Base-by-base conservation (phyloP, 2,329 filamentous ascomycete genomes). In the Fusarium sp. region DNA sequence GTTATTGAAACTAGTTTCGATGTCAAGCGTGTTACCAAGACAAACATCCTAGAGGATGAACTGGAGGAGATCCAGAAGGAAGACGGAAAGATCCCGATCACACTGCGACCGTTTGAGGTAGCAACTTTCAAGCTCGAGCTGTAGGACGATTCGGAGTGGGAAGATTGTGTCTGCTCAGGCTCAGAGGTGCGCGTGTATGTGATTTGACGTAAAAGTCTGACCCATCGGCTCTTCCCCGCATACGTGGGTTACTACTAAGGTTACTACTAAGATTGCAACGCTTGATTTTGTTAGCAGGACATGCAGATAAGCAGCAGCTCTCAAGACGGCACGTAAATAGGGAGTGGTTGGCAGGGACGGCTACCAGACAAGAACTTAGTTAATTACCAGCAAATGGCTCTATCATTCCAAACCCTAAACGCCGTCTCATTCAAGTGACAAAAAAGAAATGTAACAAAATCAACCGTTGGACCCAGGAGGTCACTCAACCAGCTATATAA, bases 21-120 rank as follows among this genome's bases (percentile, higher is more conserved):
- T 32, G 90, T 98, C 33, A 92, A 91, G 85, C 91, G 89, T 76
- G 94, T 93, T 37, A 92, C 88, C 83, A 97, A 94, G 87, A 92
- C 91, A 46, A 98, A 97, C 83, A 81, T 97, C 70, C 84, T 99
- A 37, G 96, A 99, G 81, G 96, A 99, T 81, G 93, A 97, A 77
- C 82, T 91, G 62, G 91, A 94, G 73, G 90, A 91, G 79, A 77
- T 94, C 65, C 81, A 87, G 60, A 69, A 92, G 47, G 54, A 82
- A 19, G 79, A 84, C 42, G 70, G 86, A 85, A 70, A 84, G 75
- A 88, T 94, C 65, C 80, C 86, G 50, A 89, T 96, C 75, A 88
- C 89, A 60, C 80, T 97, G 74, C 88, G 93, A 76, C 89, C 94
- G 25, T 97, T 97, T 82, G 95, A 97, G 85, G 93, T 97, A 66